Conservation (phyloP, 495 filamentous ascomycete genomes). For the Tuber brumale region DNA sequence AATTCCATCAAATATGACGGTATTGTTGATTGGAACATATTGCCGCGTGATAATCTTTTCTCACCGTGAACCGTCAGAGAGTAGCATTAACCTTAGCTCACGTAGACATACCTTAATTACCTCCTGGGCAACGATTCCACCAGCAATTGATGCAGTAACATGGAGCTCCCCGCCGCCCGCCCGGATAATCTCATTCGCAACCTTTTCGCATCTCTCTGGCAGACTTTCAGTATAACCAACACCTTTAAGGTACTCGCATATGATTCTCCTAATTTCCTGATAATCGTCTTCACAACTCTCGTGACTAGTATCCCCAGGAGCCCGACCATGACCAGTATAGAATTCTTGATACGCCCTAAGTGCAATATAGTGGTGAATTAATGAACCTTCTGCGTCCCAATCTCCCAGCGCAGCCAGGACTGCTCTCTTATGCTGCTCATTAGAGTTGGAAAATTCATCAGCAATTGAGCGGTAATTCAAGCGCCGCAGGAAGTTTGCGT, state of each 20-base stretch:
- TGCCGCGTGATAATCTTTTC: slow-evolving; percentile 73
- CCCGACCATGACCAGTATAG: slow-evolving; percentile 20
- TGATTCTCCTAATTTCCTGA: slow-evolving; percentile 20
- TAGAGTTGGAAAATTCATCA: slow-evolving; percentile 36
- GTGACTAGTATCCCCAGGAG: slow-evolving; percentile 27
- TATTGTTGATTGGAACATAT: slow-evolving; percentile 92
- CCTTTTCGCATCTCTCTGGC: slow-evolving; percentile 39
- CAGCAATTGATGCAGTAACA: slow-evolving; percentile 83
- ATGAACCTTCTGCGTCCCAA: slow-evolving; percentile 46
- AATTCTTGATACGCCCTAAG: slow-evolving; percentile 51
- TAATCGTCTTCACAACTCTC: slow-evolving; percentile 22
- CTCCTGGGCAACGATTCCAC: slow-evolving; percentile 92
- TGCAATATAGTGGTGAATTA: slow-evolving; percentile 57
- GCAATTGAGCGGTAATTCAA: slow-evolving; percentile 59
- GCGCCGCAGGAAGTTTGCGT: slow-evolving; percentile 85
- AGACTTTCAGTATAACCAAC: slow-evolving; percentile 45
- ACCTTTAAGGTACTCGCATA: slow-evolving; percentile 21
- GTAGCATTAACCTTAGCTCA: neutral
- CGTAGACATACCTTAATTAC: slow-evolving; percentile 60
- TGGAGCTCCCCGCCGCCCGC: slow-evolving; percentile 77
- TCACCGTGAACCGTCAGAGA: neutral
- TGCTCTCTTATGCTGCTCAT: slow-evolving; percentile 20
- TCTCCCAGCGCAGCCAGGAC: slow-evolving; percentile 21
- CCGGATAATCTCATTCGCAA: slow-evolving; percentile 47
- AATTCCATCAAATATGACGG: slow-evolving; percentile 87